phyloP scores from a whole-genome alignment of 2,329 filamentous ascomycete genomes.

The Rhexocercosporidium sp. region DNA sequence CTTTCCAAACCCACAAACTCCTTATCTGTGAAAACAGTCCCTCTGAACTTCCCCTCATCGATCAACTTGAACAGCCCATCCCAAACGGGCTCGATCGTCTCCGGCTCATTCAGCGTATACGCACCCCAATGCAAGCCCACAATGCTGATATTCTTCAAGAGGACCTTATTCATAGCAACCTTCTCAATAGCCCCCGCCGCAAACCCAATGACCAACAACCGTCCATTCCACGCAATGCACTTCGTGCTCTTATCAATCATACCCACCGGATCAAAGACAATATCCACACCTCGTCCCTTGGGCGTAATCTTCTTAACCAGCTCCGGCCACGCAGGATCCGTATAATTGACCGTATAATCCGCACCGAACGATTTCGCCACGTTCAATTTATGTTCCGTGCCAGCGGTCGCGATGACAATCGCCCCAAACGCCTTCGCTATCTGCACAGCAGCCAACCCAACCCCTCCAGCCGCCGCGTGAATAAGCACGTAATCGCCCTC shows the following conservation, averaged over 20 bases:
- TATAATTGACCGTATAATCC: constrained; percentile 82
- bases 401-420: constrained; percentile 90
- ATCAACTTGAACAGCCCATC: constrained; percentile 80
- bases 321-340: constrained; percentile 64
- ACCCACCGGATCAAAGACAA: constrained; percentile 94
- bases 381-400: constrained; percentile 77
- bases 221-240: constrained; percentile 91
- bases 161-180: constrained; percentile 87
- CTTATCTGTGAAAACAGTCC: constrained; percentile 82
- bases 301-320: constrained; percentile 80
- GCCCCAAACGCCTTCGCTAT: constrained; percentile 92
- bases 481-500: constrained; percentile 85
- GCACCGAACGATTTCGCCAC: constrained; percentile 83
- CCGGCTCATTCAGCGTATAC: constrained; percentile 75
- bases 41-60: constrained; percentile 75
- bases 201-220: constrained; percentile 87
- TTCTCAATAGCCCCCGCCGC: constrained; percentile 88
- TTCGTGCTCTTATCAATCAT: constrained; percentile 87
- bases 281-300: constrained; percentile 73
- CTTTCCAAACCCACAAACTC: constrained; percentile 83
- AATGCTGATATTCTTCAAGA: constrained; percentile 91
- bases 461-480: constrained; percentile 90
- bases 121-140: constrained; percentile 93
- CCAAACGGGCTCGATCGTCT: constrained; percentile 78
- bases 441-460: constrained; percentile 90